Conservation (phyloP, 352 stramenopile genomes). For the Pilasporangium apinafurcum region DNA sequence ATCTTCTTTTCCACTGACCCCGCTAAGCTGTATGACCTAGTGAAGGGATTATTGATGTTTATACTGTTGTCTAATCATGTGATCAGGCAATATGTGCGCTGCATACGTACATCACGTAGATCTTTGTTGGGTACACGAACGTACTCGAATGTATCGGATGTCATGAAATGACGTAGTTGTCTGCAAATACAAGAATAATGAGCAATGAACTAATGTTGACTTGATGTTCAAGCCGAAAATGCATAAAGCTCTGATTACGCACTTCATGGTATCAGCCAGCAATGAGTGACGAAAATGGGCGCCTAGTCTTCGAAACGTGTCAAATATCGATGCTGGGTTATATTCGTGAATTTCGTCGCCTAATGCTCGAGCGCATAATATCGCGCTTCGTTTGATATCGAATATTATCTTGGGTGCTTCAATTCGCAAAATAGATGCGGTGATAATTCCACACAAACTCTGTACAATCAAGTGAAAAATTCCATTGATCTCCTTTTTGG, state of each 20-base stretch:
- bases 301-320: slow-evolving; percentile 58
- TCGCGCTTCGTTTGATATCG: slow-evolving; percentile 57
- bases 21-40: slow-evolving; percentile 43
- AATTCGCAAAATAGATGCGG: slow-evolving; percentile 53
- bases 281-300: slow-evolving; percentile 53
- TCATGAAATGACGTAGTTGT: slow-evolving; percentile 57
- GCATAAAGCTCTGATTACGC: too few species aligned
- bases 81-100: neutral
- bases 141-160: slow-evolving; percentile 63
- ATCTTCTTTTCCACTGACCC: slow-evolving; percentile 42
- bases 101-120: slow-evolving; percentile 20
- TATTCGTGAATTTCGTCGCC: slow-evolving; percentile 74
- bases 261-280: slow-evolving; percentile 61
- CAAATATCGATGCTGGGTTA: slow-evolving; percentile 53
- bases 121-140: slow-evolving; percentile 37
- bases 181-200: slow-evolving; percentile 11
- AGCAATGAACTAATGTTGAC: neutral
- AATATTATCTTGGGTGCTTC: slow-evolving; percentile 48
- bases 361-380: slow-evolving; percentile 50
- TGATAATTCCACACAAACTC: slow-evolving; percentile 64
- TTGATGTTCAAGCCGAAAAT: too few species aligned
- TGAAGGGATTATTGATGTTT: neutral
- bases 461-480: slow-evolving; percentile 78
- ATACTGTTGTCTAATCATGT: neutral
- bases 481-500: slow-evolving; percentile 78